Conservation (phyloP, 1,139 yeast genomes). For the Geotrichum carabidarum region DNA sequence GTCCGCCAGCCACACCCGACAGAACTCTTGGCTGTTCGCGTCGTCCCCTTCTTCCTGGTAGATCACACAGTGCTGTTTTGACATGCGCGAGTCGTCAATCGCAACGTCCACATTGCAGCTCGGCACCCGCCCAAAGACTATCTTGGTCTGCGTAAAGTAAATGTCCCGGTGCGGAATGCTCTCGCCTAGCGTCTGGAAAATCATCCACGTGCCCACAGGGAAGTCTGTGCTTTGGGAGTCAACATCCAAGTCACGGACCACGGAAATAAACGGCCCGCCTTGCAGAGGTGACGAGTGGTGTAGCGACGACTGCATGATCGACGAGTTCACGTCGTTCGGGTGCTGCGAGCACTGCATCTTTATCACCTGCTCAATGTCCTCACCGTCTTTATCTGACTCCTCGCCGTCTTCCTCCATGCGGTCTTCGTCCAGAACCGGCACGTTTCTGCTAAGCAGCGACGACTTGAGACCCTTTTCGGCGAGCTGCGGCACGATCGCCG, state of each 20-base stretch:
- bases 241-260: constrained; percentile 26
- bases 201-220: constrained; percentile 49
- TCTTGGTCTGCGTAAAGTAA: constrained; percentile 38
- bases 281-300: constrained; percentile 10
- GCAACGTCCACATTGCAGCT: constrained; percentile 44
- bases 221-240: constrained; percentile 25
- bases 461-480: not conserved
- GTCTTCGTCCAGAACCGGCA: constrained; percentile 7
- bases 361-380: constrained; percentile 13
- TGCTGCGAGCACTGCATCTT: constrained; percentile 1
- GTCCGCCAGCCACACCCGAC: constrained; percentile 79
- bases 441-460: constrained; percentile 2
- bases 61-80: constrained; percentile 76
- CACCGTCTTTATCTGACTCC: constrained; percentile 17
- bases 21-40: constrained; percentile 45
- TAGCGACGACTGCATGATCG: constrained; percentile 10
- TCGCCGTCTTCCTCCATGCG: constrained; percentile 13
- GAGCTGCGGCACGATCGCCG: not conserved
- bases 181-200: constrained; percentile 43
- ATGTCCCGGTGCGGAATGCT: constrained; percentile 47
- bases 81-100: constrained; percentile 68
- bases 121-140: constrained; percentile 35
- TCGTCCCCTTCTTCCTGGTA: constrained; percentile 43
- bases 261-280: constrained; percentile 16
- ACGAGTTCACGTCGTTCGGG: constrained; percentile 10